Base-by-base conservation (phyloP, 192 early-diverging fungal genomes). In the Spinellus fusiger region DNA sequence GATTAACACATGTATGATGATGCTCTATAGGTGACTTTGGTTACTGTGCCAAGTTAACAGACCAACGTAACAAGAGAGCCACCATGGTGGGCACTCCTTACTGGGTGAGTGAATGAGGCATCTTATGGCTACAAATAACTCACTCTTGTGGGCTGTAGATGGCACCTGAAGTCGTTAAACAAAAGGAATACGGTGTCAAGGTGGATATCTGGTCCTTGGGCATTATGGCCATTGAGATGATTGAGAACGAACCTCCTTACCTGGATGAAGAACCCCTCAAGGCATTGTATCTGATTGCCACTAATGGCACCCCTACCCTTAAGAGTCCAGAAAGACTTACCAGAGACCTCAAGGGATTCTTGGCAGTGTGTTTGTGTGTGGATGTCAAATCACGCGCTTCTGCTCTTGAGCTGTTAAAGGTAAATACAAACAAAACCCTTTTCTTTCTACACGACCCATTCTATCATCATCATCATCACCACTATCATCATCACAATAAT, bases 191-290 rank as follows among this genome's bases (percentile, higher is more conserved):
- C 70, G 89, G 91, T 1, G 73, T 89, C 52, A 95, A 94, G 67
- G 92, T 96, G 27, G 95, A 98, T 64, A 87, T 98, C 35, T 98
- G 95, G 95, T 94, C 92, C 16, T 66, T 96, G 38, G 95, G 95
- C 9, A 96, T 98, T 73, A 94, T 98, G 94, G 90, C 89, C 7
- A 95, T 98, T 57, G 95, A 98, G 69, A 96, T 96, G 93, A 80
- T 96, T 51, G 95, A 98, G 69, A 90, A 91, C 31, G 93, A 98
- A 68, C 95, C 95, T 52, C 95, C 95, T 29, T 98, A 98, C 77
- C 70, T 98, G 51, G 86, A 98, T 62, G 94, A 95, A 66, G 87
- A 96, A 53, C 95, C 95, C n/a, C 76, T 96, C 27, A 80, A 85
- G 48, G 94, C 94, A 12, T 66, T 97, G 35, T 95, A 93, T 67